Evolutionary conservation across 225 moss, liverwort and hornwort genomes (phyloP), one percentile per base, ranked within the genome.

Genomic region (Anthoceros angustus): DNA sequence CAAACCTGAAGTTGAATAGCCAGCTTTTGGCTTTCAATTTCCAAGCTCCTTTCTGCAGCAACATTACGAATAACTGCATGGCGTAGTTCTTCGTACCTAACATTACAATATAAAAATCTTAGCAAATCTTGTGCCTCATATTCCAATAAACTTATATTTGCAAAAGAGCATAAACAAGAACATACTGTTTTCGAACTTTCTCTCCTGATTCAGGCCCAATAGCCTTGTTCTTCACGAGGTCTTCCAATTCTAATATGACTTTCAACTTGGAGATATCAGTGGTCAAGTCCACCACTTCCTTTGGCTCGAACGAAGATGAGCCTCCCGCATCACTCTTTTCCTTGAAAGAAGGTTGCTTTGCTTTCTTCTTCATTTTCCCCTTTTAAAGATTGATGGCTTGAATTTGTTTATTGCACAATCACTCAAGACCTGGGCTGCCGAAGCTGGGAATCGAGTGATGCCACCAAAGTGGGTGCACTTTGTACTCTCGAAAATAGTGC

Each of bases 31-130:
- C 71, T 72, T 10, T 94, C 86, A 40, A 42, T 61, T 16, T 73
- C 72, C 0, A 86, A 62, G 55, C 67, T 75, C 65, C 65, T 88
- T 69, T 84, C 82, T 15, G 73, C 68, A 7, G 75, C 42, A 64
- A 84, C 46, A 48, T 84, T 80, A 39, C 74, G 68, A n/a, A 77
- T 42, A 25, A 86, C 79, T 32, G 76, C 69, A 39, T 78, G 74
- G 0, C 80, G 83, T 23, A 94, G 83, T 15, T 80, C 78, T 70
- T 81, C 77, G 38, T 83, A 94, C 60, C 90, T 90, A 64, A 0
- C 0, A 24, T 66, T 3, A 3, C 63, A 71, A 21, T 45, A 24
- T 5, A 43, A 39, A 39, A 15, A 25, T 40, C n/a, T 10, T 14
- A 6, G 38, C 23, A 7, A 7, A 55, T 18, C 8, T 55, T 23